Percentiles rank a stretch among this genome's conserved stretches.
phyloP scores from a whole-genome alignment of 2,329 filamentous ascomycete species.

The Phialocephala sp. region DNA sequence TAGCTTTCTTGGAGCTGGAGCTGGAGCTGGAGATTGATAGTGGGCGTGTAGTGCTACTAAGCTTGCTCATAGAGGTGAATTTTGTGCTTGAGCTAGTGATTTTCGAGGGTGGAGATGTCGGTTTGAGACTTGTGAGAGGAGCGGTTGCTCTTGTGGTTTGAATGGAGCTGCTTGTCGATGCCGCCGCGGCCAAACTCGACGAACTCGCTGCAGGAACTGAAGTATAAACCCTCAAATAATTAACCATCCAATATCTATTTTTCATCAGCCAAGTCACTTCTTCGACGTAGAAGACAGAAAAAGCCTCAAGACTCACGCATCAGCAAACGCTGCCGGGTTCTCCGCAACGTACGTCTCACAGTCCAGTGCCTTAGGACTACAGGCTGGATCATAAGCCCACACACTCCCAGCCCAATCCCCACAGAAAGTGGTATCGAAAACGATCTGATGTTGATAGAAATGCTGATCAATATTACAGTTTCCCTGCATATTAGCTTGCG shows the following conservation, averaged over 20 bases:
- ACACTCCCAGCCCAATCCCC: conserved; percentile 54
- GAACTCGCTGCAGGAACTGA: not conserved
- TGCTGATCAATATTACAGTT: conserved; percentile 68
- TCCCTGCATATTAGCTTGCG: conserved; percentile 66
- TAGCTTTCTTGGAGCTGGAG: not conserved
- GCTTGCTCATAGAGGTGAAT: not conserved
- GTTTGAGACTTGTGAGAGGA: not conserved
- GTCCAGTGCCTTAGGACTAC: conserved; percentile 62
- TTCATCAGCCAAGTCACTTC: not conserved
- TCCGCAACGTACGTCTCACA: conserved; percentile 75
- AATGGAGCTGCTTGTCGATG: conserved; percentile 2
- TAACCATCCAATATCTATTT: conserved; percentile 23
- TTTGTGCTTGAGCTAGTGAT: not conserved
- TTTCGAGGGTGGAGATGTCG: not conserved
- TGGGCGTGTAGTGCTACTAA: not conserved
- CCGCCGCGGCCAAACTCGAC: not conserved
- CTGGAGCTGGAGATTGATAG: not conserved
- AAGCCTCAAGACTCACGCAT: conserved; percentile 50
- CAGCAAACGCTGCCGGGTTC: conserved; percentile 71
- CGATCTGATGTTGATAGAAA: conserved; percentile 72
- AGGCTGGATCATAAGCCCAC: conserved; percentile 43
- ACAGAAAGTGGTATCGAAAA: conserved; percentile 78
- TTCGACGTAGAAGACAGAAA: not conserved
- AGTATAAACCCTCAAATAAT: conserved; percentile 23
- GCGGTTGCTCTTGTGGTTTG: not conserved